These are phyloP conservation scores for Gossypium ekmanianum DNA, from an alignment of 345 rosid species.

Conservation along the genomic window DNA sequence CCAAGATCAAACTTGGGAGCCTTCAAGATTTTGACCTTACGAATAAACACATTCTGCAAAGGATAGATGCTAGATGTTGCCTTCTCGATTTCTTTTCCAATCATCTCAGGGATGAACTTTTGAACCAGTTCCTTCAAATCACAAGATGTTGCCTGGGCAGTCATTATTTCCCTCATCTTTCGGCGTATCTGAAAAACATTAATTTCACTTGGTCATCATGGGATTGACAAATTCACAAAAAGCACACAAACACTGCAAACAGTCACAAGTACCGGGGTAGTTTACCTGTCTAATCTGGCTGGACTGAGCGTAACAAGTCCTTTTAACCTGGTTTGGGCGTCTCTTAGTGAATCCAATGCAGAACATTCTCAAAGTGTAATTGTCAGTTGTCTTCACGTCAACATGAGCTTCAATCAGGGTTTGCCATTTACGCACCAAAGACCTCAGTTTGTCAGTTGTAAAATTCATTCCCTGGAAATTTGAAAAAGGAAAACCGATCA, in stretches of 20 bases:
- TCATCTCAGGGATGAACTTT: constrained; percentile 80
- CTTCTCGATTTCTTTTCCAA: constrained; percentile 88
- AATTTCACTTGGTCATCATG: neutral
- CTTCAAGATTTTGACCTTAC: constrained; percentile 90
- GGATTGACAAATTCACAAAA: too few relatives aligned
- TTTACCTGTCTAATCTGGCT: constrained; percentile 87
- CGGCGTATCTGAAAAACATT: constrained; percentile 56
- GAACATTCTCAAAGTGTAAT: constrained; percentile 81
- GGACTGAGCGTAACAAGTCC: constrained; percentile 93
- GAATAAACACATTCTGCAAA: constrained; percentile 78
- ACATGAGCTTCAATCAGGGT: constrained; percentile 89
- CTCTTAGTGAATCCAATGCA: constrained; percentile 95
- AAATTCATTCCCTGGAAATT: constrained; percentile 84
- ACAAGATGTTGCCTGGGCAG: constrained; percentile 70
- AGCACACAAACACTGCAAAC: neutral
- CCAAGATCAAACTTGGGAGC: constrained; percentile 98
- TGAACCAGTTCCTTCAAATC: constrained; percentile 80
- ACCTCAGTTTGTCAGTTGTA: constrained; percentile 92
- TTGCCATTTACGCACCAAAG: constrained; percentile 93
- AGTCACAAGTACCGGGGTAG: neutral
- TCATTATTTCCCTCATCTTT: constrained; percentile 92
- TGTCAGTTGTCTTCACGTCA: constrained; percentile 93
- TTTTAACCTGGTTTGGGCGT: constrained; percentile 89
- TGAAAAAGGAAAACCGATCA: neutral
- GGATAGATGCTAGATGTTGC: constrained; percentile 84